These are phyloP conservation scores for Podospora comata DNA, from an alignment of 495 filamentous ascomycete genomes.

Conservation along the genomic window DNA sequence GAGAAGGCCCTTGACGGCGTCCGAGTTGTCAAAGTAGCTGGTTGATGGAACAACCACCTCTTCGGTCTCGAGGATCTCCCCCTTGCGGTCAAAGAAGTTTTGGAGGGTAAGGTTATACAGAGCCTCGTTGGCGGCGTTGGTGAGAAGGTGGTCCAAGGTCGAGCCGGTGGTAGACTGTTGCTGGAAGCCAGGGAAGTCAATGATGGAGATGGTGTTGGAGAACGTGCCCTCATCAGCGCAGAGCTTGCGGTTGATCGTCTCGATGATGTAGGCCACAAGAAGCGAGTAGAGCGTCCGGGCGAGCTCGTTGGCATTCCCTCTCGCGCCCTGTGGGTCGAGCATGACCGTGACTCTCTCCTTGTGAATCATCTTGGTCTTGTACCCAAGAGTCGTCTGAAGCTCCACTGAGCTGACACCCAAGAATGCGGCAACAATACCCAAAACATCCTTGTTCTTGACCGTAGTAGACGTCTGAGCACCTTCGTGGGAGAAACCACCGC, in stretches of 20 bases:
- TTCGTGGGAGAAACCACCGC: conserved; percentile 93
- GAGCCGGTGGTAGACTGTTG: conserved; percentile 79
- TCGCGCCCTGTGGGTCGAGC: conserved; percentile 87
- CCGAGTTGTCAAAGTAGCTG: conserved; percentile 95
- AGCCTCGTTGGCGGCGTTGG: conserved; percentile 87
- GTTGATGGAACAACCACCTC: conserved; percentile 85
- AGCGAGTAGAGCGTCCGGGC: conserved; percentile 94
- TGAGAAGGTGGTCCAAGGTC: conserved; percentile 85
- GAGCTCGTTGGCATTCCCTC: conserved; percentile 88
- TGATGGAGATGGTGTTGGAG: conserved; percentile 86
- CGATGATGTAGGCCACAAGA: conserved; percentile 87
- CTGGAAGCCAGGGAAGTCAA: conserved; percentile 95
- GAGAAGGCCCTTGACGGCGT: conserved; percentile 83
- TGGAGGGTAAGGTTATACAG: conserved; percentile 91
- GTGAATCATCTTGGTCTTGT: conserved; percentile 92
- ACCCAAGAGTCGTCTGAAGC: conserved; percentile 82
- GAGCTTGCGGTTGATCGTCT: conserved; percentile 83
- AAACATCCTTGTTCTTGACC: conserved; percentile 89
- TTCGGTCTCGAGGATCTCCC: conserved; percentile 86
- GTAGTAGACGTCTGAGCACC: conserved; percentile 80
- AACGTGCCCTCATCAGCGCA: conserved; percentile 87
- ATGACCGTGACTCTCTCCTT: conserved; percentile 95
- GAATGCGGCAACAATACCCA: conserved; percentile 85
- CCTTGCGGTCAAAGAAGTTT: conserved; percentile 91
- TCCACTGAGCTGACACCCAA: conserved; percentile 75